Evolutionary conservation across 1,284 basidiomycete genomes (phyloP), one percentile per base, ranked within the genome.

Genomic region (Sutorius eximius): DNA sequence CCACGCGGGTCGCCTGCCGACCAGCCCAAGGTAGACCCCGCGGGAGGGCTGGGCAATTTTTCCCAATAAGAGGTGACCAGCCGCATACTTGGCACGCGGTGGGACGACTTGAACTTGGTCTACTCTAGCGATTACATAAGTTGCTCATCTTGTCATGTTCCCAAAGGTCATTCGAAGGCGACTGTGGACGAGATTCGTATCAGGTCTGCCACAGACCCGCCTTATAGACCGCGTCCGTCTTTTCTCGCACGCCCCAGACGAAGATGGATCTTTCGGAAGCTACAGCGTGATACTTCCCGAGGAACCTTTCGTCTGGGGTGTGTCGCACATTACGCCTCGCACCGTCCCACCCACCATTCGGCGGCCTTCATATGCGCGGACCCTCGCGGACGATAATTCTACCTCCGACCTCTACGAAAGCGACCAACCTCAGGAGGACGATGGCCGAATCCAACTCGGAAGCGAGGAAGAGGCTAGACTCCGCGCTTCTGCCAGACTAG

Each of bases 261-360:
- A 64, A 43, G 49, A 52, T 6, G 51, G 34, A 7, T 73, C 78
- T 57, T 82, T 82, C 50, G 86, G 87, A 12, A 60, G 61, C 30
- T 90, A 87, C 72, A 76, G 74, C 45, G 71, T 90, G 30, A 83
- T 91, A 51, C 74, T 89, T 5, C 88, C 87, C 1, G 67, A 77
- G 18, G 87, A 89, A 59, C 85, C 86, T 0, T 83, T 78, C 52
- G 73, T 83, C 16, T 83, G 80, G 67, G 87, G 88, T 11, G 81
- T 83, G 16, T 73, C 78, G 16, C 86, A 89, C 61, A 83, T 90
- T 37, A 65, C 63, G 7, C 79, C 79, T 8, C 79, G 82, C 33
- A 51, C 60, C 11, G 87, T 93, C 5, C 91, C 91, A 5, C 48
- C 68, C 0, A 66, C 75, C 47, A 91, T 93, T 32, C 30, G 56